phyloP scores from a whole-genome alignment of 768 basidiomycete species.

The Rhodotorula babjevae region DNA sequence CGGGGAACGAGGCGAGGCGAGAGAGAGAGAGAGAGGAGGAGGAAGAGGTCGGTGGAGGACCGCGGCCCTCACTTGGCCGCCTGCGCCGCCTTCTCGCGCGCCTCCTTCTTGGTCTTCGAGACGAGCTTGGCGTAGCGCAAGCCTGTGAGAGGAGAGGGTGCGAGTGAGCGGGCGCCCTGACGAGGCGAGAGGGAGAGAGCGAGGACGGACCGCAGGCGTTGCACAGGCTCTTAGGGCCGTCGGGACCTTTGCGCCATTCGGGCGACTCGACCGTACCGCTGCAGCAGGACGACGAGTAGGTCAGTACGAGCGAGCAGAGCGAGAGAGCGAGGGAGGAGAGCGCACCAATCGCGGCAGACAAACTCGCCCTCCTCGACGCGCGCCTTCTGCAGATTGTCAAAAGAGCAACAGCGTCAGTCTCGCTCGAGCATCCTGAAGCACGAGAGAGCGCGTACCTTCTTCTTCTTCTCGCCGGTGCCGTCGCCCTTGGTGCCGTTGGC shows the following conservation, averaged over 20 bases:
- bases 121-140: constrained; percentile 39
- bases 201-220: constrained; percentile 74
- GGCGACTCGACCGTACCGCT: constrained; percentile 87
- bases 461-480: constrained; percentile 37
- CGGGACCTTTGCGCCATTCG: constrained; percentile 95
- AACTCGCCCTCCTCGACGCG: constrained; percentile 41
- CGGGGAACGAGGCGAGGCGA: too few relatives aligned
- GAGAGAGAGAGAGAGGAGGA: too few relatives aligned
- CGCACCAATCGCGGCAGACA: constrained; percentile 52
- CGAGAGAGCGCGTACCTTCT: constrained; percentile 22
- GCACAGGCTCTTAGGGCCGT: constrained; percentile 92
- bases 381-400: constrained; percentile 12
- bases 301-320: neutral
- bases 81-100: constrained; percentile 4
- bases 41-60: too few relatives aligned
- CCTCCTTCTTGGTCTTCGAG: constrained; percentile 35
- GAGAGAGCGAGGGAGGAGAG: neutral
- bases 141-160: neutral
- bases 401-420: neutral
- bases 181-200: too few relatives aligned
- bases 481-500: constrained; percentile 29
- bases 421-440: neutral
- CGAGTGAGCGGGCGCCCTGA: neutral
- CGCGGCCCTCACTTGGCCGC: neutral
- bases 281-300: neutral